phyloP scores from a whole-genome alignment of 371 early-diverging fungal species.

The Apophysomyces variabilis region DNA sequence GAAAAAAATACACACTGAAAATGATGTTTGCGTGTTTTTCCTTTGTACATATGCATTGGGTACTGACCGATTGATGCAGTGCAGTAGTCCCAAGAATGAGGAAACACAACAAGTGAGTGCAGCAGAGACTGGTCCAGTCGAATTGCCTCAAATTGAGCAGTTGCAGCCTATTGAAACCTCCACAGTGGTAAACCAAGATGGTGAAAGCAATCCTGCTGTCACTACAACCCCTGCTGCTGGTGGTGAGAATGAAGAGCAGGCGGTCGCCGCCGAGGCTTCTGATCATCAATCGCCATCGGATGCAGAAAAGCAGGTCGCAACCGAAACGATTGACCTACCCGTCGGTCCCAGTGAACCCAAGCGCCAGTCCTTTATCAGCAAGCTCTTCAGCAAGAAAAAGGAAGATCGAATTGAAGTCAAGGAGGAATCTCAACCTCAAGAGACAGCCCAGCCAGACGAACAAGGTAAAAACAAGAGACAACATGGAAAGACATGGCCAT shows the following conservation, averaged over 20 bases:
- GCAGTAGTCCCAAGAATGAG: constrained; percentile 8
- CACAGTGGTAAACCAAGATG: constrained; percentile 4
- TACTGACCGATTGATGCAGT: not conserved
- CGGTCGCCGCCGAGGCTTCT: not conserved
- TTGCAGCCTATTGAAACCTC: constrained; percentile 14
- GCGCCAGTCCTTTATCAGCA: constrained; percentile 29
- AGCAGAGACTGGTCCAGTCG: constrained; percentile 13
- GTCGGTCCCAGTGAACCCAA: constrained; percentile 50
- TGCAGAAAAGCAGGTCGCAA: not conserved
- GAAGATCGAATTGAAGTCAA: constrained; percentile 18
- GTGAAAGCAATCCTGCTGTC: not conserved
- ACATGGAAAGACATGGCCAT: not conserved
- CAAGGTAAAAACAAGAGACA: not conserved
- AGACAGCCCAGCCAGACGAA: not conserved
- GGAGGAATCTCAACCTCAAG: constrained; percentile 7
- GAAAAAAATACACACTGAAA: no score
- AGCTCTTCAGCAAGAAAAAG: constrained; percentile 28
- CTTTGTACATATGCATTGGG: not conserved
- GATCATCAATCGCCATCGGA: not conserved
- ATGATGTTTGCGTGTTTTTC: not conserved
- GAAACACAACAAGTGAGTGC: constrained; percentile 9
- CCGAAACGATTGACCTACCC: not conserved
- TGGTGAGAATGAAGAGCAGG: constrained; percentile 1
- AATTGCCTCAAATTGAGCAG: constrained; percentile 23
- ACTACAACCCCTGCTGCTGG: not conserved